Base-by-base conservation (phyloP, 2,329 filamentous ascomycete species). In the Nemania sp. region DNA sequence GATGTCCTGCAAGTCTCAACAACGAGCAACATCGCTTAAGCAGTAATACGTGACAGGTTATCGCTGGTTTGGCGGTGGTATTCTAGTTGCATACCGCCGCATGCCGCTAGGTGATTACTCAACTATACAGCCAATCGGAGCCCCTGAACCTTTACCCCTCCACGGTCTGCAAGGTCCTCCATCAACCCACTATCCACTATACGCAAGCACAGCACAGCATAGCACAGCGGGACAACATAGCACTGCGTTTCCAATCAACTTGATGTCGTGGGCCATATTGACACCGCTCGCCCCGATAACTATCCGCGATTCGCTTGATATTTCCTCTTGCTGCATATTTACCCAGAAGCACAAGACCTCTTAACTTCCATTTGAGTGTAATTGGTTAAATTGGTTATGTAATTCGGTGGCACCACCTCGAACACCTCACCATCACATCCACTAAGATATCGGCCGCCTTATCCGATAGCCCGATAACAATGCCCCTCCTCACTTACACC, bases 401-500 rank as follows among this genome's bases (percentile, higher is more conserved):
- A 32, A 32, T 29, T 27, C 24, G 15, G 38, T 64, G 61, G 56
- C 29, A 20, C 55, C 60, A 51, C 32, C 20, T 26, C 15, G 57
- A 41, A 62, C 57, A 60, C 53, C 65, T 56, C 41, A 52, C 26
- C 43, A 52, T 20, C 43, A 24, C 45, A 66, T 56, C 60, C 60
- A 57, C 65, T 61, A n/a, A n/a, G n/a, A n/a, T n/a, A 52, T 61
- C 45, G 58, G 47, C 22, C 51, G 45, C 18, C 41, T 52, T 43
- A 41, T 59, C 62, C 62, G 66, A 66, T 69, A 69, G 54, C 13
- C 29, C 51, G n/a, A 45, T 24, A 20, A 47, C 8, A 58, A n/a
- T n/a, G 43, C 60, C 60, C 54, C 59, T 59, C 65, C 35, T 41
- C 35, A 13, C 13, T 41, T 41, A 41, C 6, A 41, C 35, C 15